These are phyloP conservation scores for Aspergillus novofumigatus DNA, from an alignment of 2,329 filamentous ascomycete genomes.

Conservation along the genomic window DNA sequence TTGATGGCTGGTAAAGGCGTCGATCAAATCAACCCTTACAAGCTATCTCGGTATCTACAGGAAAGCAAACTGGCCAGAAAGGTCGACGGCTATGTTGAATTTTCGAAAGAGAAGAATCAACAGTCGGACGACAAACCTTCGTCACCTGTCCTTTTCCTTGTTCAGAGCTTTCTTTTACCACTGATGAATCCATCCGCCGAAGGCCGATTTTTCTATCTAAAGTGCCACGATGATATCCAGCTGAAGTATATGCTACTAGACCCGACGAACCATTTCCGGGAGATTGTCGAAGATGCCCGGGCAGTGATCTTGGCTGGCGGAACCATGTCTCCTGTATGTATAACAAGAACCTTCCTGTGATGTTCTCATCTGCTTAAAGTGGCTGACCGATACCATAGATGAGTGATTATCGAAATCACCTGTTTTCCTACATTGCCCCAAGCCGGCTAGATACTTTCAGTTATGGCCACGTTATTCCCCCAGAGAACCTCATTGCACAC, in stretches of 20 bases:
- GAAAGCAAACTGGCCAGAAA: conserved; percentile 92
- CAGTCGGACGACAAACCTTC: conserved; percentile 26
- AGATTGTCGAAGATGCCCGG: conserved; percentile 77
- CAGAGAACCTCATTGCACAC: conserved; percentile 73
- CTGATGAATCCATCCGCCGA: conserved; percentile 79
- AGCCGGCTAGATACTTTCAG: conserved; percentile 73
- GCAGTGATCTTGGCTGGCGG: conserved; percentile 89
- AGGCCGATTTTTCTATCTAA: conserved; percentile 57
- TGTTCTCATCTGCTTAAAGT: background rate
- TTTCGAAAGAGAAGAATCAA: conserved; percentile 50
- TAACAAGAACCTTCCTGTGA: background rate
- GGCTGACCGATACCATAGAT: conserved; percentile 49
- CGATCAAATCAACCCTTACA: conserved; percentile 92
- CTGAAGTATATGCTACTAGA: conserved; percentile 87
- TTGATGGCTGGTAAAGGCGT: conserved; percentile 80
- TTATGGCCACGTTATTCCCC: conserved; percentile 90
- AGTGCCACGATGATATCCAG: conserved; percentile 47
- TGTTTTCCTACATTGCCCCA: conserved; percentile 70
- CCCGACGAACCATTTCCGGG: conserved; percentile 84
- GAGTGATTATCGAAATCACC: conserved; percentile 78
- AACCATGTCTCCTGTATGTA: conserved; percentile 80
- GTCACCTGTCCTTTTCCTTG: conserved; percentile 57
- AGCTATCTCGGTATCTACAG: conserved; percentile 80
- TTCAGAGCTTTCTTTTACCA: conserved; percentile 68
- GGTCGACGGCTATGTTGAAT: conserved; percentile 78